Conservation (phyloP, 768 basidiomycete species). For the Phaeotremella skinneri region DNA sequence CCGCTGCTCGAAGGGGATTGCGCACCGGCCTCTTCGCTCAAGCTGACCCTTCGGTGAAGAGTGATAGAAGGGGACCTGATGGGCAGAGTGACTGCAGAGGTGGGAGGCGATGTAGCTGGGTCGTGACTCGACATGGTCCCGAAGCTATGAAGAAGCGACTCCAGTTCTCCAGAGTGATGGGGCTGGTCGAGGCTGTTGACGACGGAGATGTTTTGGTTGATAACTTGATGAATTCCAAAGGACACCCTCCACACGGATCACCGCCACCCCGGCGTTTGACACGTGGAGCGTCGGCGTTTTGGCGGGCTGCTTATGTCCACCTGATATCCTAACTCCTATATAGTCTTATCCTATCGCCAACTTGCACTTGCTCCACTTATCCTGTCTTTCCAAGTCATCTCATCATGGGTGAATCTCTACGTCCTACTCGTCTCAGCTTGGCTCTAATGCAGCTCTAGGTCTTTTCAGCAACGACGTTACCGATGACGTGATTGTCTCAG, state of each 20-base stretch:
- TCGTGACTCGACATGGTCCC: too few relatives aligned
- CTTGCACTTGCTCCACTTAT: too few relatives aligned
- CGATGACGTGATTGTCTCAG: constrained; percentile 44
- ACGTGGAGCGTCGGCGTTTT: background rate
- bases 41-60: background rate
- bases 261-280: background rate
- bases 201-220: too few relatives aligned
- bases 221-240: background rate
- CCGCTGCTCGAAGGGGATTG: background rate
- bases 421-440: too few relatives aligned
- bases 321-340: too few relatives aligned
- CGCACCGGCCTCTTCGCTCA: constrained; percentile 1
- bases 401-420: too few relatives aligned
- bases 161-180: background rate
- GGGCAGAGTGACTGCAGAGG: background rate
- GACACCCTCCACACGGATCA: background rate
- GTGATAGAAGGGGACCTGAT: constrained; percentile 1
- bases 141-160: background rate
- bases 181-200: background rate
- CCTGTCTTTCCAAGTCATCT: too few relatives aligned
- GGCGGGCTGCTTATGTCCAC: background rate
- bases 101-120: background rate
- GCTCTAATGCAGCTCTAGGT: too few relatives aligned
- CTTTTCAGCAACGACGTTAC: constrained; percentile 40
- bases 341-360: too few relatives aligned